Conservation (phyloP, 352 stramenopile genomes). For the Saprolegnia diclina region DNA sequence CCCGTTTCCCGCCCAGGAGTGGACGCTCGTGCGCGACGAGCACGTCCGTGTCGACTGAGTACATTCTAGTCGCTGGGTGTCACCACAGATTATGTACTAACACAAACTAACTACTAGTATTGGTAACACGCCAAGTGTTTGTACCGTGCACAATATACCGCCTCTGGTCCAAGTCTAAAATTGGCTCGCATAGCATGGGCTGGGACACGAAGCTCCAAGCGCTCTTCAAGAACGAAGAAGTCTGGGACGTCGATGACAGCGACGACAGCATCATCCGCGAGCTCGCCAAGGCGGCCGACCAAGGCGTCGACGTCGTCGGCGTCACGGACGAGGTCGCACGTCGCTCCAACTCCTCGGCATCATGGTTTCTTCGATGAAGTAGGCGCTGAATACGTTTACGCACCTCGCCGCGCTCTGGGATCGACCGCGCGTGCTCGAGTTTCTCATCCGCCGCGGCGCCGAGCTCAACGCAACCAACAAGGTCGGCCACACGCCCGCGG, state of each 20-base stretch:
- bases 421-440: conserved; percentile 42
- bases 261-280: conserved; percentile 45
- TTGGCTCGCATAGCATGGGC: not conserved
- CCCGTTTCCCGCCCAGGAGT: too few relatives aligned
- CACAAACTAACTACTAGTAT: too few relatives aligned
- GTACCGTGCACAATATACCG: too few relatives aligned
- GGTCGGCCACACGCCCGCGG: conserved; percentile 43
- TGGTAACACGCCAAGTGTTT: too few relatives aligned
- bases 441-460: conserved; percentile 40
- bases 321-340: conserved; percentile 35
- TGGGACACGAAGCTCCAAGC: conserved; percentile 31
- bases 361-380: not conserved
- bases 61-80: too few relatives aligned
- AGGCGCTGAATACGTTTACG: conserved; percentile 38
- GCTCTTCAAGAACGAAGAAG: conserved; percentile 50
- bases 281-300: conserved; percentile 35
- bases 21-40: too few relatives aligned
- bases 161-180: too few relatives aligned
- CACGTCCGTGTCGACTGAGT: too few relatives aligned
- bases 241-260: conserved; percentile 53
- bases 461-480: conserved; percentile 45
- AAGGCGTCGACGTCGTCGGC: conserved; percentile 28
- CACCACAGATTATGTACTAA: too few relatives aligned
- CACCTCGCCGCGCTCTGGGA: conserved; percentile 52
- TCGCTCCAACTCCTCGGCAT: not conserved